Base-by-base conservation (phyloP, 1,284 basidiomycete species). In the Porogramme epimiltina region DNA sequence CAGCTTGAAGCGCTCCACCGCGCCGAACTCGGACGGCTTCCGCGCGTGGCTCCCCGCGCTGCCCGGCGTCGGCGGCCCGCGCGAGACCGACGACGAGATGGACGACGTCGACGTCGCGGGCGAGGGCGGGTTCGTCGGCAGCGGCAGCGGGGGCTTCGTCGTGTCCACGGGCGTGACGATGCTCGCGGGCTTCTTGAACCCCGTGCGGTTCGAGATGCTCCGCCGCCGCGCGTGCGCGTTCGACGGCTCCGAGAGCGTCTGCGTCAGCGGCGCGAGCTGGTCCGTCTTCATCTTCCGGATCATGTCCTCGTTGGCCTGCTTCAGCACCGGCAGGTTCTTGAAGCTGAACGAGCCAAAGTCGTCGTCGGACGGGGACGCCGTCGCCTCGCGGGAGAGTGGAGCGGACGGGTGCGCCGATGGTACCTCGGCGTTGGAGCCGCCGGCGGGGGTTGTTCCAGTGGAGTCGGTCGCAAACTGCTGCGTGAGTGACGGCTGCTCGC, bases 271-370 rank as follows among this genome's bases (percentile, higher is more conserved):
- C 1, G 78, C 73, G 73, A 91, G 79, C 62, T 90, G 89, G 60
- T 92, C 90, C 1, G 89, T 91, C 73, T 87, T 88, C 68, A 99
- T 81, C 73, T 97, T 96, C 52, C 93, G 86, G 64, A 99, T 97
- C 60, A 99, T 89, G 68, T 99, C 95, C 71, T 99, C 97, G 69
- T 99, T 99, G 20, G 94, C 95, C 71, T 98, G 95, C 75, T 99
- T 99, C 67, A 99, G 77, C 10, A 98, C 86, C 0, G 95, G 94
- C 42, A 98, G 70, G 65, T 99, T 99, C 79, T 98, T 98, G 83
- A 95, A 99, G 70, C 88, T 95, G 75, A 99, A 99, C 0, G 94
- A 88, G 25, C 97, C 97, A 72, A 99, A 99, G 63, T 98, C 96
- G 62, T 96, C 93, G 62, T 81, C 78, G 15, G 80, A 78, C 26